phyloP scores from a whole-genome alignment of 768 basidiomycete species.

The Paxillus rubicundulus region DNA sequence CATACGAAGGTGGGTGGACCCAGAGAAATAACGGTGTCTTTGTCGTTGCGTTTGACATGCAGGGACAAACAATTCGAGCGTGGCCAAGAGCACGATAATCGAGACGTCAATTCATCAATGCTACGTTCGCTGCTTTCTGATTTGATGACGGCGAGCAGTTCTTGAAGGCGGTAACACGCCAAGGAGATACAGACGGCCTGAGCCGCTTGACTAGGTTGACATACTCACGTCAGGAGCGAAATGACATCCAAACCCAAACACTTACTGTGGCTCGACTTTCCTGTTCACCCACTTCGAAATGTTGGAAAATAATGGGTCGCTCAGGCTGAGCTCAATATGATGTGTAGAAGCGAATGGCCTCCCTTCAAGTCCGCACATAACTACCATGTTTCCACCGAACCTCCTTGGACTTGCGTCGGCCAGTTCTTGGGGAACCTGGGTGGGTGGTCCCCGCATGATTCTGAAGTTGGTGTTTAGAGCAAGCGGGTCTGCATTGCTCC shows the following conservation, averaged over 20 bases:
- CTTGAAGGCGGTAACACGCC: conserved; percentile 40
- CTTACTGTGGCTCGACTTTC: conserved; percentile 28
- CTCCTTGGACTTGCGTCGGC: not conserved
- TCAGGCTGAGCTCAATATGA: conserved; percentile 28
- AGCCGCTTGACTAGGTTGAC: conserved; percentile 29
- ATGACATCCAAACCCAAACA: conserved; percentile 5
- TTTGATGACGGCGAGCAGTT: conserved; percentile 17
- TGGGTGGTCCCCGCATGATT: conserved; percentile 1
- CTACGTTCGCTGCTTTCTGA: conserved; percentile 11
- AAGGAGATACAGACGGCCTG: conserved; percentile 44
- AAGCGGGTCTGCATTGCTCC: conserved; percentile 9
- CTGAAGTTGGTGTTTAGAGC: conserved; percentile 17
- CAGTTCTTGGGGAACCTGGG: not conserved
- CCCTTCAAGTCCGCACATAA: conserved; percentile 19
- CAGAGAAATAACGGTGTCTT: conserved; percentile 15
- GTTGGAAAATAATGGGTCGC: conserved; percentile 24
- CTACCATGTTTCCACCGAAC: conserved; percentile 17
- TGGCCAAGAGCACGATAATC: conserved; percentile 45
- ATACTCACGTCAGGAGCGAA: not conserved
- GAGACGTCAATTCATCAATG: conserved; percentile 21
- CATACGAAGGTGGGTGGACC: conserved; percentile 34
- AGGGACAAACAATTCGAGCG: conserved; percentile 21
- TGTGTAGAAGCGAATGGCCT: conserved; percentile 20
- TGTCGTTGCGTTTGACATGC: conserved; percentile 5
- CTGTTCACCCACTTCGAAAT: conserved; percentile 41